phyloP scores from a whole-genome alignment of 805 yeast species.

The Starmerella roubikii region DNA sequence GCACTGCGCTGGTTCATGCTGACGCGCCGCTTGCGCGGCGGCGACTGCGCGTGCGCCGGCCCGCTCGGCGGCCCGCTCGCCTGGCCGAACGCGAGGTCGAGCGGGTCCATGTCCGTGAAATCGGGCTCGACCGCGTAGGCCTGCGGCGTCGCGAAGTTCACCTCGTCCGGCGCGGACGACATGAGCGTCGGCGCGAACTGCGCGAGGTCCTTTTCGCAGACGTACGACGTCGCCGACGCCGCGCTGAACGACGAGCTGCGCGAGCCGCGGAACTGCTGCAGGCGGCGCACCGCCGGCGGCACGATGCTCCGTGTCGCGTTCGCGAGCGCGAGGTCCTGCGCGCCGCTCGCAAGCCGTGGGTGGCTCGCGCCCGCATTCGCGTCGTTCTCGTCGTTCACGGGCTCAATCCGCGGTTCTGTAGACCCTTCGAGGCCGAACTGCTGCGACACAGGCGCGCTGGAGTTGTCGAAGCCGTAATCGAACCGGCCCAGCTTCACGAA shows the following conservation, averaged over 20 bases:
- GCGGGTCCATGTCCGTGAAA: constrained; percentile 8
- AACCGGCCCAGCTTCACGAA: too few relatives aligned
- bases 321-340: neutral
- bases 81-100: constrained; percentile 8
- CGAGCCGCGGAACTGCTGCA: constrained; percentile 10
- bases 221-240: constrained; percentile 45
- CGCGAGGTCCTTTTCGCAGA: constrained; percentile 34
- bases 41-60: too few relatives aligned
- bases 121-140: constrained; percentile 24
- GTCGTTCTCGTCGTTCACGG: too few relatives aligned
- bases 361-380: too few relatives aligned
- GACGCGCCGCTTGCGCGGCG: constrained; percentile 9
- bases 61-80: constrained; percentile 7
- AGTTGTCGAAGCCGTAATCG: neutral
- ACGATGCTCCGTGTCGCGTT: neutral
- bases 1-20: neutral
- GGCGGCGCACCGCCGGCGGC: constrained; percentile 1
- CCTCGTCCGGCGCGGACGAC: constrained; percentile 43
- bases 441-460: neutral
- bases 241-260: constrained; percentile 43
- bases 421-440: neutral
- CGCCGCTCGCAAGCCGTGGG: neutral
- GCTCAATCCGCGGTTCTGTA: neutral
- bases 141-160: constrained; percentile 75
- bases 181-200: constrained; percentile 13